These are phyloP conservation scores for Aspergillus sojae DNA, from an alignment of 2,329 filamentous ascomycete species.

Conservation along the genomic window DNA sequence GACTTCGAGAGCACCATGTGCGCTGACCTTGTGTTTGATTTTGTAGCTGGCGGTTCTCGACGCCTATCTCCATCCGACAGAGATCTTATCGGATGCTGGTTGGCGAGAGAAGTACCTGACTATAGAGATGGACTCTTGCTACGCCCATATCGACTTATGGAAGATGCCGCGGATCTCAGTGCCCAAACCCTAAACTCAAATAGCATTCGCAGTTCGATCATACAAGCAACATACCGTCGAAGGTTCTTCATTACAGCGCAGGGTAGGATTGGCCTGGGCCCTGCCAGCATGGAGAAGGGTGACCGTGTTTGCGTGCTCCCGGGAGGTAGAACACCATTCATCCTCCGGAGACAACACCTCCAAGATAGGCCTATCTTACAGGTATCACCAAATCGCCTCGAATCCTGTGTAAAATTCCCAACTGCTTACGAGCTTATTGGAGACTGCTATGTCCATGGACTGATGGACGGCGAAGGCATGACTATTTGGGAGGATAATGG, in stretches of 20 bases:
- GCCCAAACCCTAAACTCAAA: neutral
- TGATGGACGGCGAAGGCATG: neutral
- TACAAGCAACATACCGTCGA: neutral
- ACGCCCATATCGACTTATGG: neutral
- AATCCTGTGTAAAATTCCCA: no score
- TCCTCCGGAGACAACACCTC: neutral
- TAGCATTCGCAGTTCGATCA: neutral
- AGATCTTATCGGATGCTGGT: neutral
- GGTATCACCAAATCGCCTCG: no score
- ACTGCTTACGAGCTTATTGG: neutral
- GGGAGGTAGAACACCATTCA: neutral
- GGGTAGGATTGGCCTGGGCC: neutral
- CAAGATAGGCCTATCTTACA: no score
- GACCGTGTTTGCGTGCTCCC: neutral
- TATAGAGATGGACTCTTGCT: fast-evolving
- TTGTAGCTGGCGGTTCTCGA: neutral
- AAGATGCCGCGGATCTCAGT: neutral
- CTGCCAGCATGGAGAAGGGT: neutral
- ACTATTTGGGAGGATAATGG: fast-evolving
- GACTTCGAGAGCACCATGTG: neutral
- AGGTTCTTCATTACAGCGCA: neutral
- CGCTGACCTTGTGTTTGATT: neutral
- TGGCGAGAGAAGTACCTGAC: neutral
- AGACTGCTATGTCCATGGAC: neutral
- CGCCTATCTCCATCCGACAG: neutral